Conservation (phyloP, 2,329 filamentous ascomycete species). For the Clonostachys sp. region DNA sequence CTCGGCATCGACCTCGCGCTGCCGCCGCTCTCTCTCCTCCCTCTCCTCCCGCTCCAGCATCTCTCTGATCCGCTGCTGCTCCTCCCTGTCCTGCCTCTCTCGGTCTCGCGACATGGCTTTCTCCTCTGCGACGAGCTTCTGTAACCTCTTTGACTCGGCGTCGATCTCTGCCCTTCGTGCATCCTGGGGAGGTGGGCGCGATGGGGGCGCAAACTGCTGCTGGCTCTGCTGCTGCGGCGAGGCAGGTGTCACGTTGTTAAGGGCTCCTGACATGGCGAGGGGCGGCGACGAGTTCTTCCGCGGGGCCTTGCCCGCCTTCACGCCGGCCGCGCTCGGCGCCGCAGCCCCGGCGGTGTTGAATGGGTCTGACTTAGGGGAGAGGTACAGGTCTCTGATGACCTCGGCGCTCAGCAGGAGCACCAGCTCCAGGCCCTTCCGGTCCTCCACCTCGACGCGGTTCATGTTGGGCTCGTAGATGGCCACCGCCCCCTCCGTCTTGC, state of each 20-base stretch:
- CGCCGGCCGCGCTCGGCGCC: slow-evolving; percentile 2
- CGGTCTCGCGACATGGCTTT: slow-evolving; percentile 51
- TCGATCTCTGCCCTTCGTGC: slow-evolving; percentile 47
- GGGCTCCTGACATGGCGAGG: slow-evolving; percentile 1
- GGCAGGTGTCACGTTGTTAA: background rate
- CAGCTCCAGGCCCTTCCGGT: slow-evolving; percentile 88
- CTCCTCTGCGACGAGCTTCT: slow-evolving; percentile 28
- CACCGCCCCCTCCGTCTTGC: slow-evolving; percentile 59
- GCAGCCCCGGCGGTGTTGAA: slow-evolving; percentile 66
- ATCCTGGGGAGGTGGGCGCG: slow-evolving; percentile 1
- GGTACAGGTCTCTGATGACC: slow-evolving; percentile 61
- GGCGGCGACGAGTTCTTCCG: slow-evolving; percentile 6
- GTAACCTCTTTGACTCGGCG: slow-evolving; percentile 72
- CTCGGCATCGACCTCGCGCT: slow-evolving; percentile 58
- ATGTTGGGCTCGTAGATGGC: slow-evolving; percentile 94
- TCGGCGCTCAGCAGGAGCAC: slow-evolving; percentile 63
- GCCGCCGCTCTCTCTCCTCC: slow-evolving; percentile 42
- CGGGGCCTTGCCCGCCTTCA: background rate
- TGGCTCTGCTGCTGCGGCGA: too few species aligned
- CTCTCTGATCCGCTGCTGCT: slow-evolving; percentile 52
- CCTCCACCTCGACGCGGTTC: slow-evolving; percentile 84
- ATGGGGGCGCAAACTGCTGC: too few species aligned
- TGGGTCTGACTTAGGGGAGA: slow-evolving; percentile 62
- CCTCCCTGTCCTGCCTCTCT: slow-evolving; percentile 48
- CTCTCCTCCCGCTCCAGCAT: slow-evolving; percentile 67